Percentiles rank a stretch among this genome's conserved stretches.
These are phyloP conservation scores for Magnusiomyces tetraspermus DNA, from an alignment of 1,139 yeast species.

Conservation along the genomic window DNA sequence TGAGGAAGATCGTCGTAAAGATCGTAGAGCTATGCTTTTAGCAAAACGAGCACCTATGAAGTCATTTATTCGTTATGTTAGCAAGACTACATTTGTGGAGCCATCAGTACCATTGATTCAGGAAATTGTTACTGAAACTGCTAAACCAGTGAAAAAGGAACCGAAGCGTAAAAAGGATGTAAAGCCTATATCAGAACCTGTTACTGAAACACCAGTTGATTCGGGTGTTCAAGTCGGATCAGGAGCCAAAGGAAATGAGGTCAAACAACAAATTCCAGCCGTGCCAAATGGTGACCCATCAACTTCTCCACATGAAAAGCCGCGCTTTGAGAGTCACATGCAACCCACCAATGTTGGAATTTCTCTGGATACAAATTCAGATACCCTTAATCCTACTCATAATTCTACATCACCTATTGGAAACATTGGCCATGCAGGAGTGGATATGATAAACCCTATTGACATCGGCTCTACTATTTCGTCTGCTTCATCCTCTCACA, in stretches of 20 bases:
- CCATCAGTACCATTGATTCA: slow-evolving; percentile 16
- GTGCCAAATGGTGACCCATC: too few species aligned
- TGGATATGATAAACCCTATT: neutral
- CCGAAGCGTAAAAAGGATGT: slow-evolving; percentile 12
- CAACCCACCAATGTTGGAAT: too few species aligned
- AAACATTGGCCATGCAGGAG: neutral
- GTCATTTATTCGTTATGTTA: slow-evolving; percentile 45
- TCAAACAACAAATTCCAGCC: too few species aligned
- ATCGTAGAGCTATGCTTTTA: slow-evolving; percentile 61
- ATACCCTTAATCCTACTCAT: too few species aligned
- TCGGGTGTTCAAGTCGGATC: neutral
- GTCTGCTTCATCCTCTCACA: neutral
- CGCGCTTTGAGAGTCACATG: too few species aligned
- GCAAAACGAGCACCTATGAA: slow-evolving; percentile 52
- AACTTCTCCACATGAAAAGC: too few species aligned
- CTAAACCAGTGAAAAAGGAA: slow-evolving; percentile 4
- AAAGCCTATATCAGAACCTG: slow-evolving; percentile 11
- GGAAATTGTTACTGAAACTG: slow-evolving; percentile 4
- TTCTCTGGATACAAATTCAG: too few species aligned
- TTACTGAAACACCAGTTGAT: slow-evolving; percentile 14
- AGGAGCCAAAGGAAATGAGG: neutral
- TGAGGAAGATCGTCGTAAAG: slow-evolving; percentile 71
- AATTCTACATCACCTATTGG: neutral
- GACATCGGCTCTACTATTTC: neutral
- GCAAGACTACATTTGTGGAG: slow-evolving; percentile 28